Base-by-base conservation (phyloP, 352 stramenopile genomes). In the Phytophthora sp. region DNA sequence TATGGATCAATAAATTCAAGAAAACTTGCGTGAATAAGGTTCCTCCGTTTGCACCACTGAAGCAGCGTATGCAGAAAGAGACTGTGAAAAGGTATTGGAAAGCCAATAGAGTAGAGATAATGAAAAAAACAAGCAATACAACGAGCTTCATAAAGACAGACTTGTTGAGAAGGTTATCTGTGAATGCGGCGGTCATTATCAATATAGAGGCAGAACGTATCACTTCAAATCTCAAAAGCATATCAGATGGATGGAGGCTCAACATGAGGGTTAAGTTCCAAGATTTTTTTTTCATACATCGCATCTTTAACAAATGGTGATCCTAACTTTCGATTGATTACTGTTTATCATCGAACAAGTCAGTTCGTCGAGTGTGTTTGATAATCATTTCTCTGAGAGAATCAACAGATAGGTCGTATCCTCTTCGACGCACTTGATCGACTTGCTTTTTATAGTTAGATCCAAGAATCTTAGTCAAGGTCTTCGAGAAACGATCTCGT, bases 191-290 rank as follows among this genome's bases (percentile, higher is more conserved):
- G n/a, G 43, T 38, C 43, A 27, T 18, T 51, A 51, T n/a, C 24
- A 35, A 13, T 21, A 24, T n/a, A 35, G 43, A 35, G 26, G 27
- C 4, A 20, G 27, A 51, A 38, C 43, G 5, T 38, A 35, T 38
- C 43, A 51, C 26, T 51, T 51, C 15, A 51, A 51, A 51, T 51
- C 43, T n/a, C 26, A 51, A 24, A 51, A 38, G n/a, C 43, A 51
- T 27, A 51, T 38, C 27, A 38, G 15, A 23, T 51, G 43, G 43
- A 15, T 17, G 27, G 26, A 51, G 12, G 26, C 43, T 51, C 43
- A 51, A 20, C 20, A 9, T 9, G 11, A 6, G 6, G 6, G 6
- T 6, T 32, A 32, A 11, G 28, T 32, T 11, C 13, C 50, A 58
- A 41, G 26, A 34, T 41, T 44, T 44, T 44, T 44, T 44, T 24